Evolutionary conservation across 2,329 filamentous ascomycete genomes (phyloP), one percentile per base, ranked within the genome.

Genomic region (Fusarium nanum): DNA sequence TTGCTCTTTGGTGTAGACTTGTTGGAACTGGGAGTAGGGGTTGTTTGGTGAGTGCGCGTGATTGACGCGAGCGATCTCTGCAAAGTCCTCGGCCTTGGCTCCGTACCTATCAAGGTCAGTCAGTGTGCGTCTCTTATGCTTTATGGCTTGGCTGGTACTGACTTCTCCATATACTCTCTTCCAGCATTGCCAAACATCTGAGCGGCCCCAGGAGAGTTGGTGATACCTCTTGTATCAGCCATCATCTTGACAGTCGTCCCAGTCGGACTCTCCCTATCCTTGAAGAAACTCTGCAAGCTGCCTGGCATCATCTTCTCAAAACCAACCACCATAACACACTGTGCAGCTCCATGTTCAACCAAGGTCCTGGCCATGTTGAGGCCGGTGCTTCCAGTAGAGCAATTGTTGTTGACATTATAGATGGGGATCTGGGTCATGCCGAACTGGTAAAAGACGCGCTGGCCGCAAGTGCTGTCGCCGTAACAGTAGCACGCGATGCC

Each of bases 391-490:
- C 95, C 96, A 1, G 95, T 98, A 6, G 93, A 93, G 86, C 95
- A 98, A 85, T 98, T 98, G 87, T 98, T 98, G 88, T 98, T 98
- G 78, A 97, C 93, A 78, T 98, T 98, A 86, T 97, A 94, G 79
- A 98, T 93, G 76, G 95, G 95, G 75, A 98, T 98, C 77, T 92
- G 87, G 45, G 94, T 98, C 91, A 98, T 94, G 84, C 95, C 96
- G 81, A 98, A 98, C 83, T 98, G 95, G 83, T 98, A 98, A 83
- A 98, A 98, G 77, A 98, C 94, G 71, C 95, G 91, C 85, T 98
- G 95, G 49, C 95, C 95, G 81, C 92, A 96, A 59, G 95, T 97
- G 70, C 90, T 94, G 84, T 98, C 95, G 77, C 95, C 95, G 80
- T 97, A 98, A 86, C 94, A 97, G 85, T 97, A 98, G 86, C 95